These are phyloP conservation scores for Sarocladium strictum DNA, from an alignment of 2,329 filamentous ascomycete genomes.

Conservation along the genomic window DNA sequence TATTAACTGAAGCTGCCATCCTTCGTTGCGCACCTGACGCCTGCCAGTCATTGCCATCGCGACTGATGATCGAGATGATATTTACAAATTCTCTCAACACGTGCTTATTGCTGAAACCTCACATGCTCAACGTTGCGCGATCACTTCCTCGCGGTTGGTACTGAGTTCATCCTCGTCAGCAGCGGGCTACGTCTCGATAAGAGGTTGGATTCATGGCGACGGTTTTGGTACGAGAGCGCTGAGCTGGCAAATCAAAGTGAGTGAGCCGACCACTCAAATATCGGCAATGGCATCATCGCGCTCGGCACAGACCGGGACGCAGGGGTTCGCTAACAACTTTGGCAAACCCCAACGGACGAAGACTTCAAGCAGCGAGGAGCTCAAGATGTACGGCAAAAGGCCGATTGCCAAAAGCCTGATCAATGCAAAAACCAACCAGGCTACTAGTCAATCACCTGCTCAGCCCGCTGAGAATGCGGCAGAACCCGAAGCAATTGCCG, in stretches of 20 bases:
- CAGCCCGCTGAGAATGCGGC: not conserved
- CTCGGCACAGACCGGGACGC: not conserved
- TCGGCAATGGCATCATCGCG: not conserved
- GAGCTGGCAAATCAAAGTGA: not conserved
- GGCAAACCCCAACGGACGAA: not conserved
- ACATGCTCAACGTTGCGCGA: not conserved
- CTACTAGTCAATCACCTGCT: not conserved
- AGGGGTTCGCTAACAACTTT: not conserved
- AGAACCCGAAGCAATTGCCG: not conserved
- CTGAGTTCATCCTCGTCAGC: not conserved
- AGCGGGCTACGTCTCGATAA: not conserved
- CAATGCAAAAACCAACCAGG: not conserved
- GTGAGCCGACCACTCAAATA: not conserved
- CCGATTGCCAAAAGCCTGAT: not conserved
- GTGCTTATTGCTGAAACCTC: not conserved
- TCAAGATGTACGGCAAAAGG: not conserved
- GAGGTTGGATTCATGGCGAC: not conserved
- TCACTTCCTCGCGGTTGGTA: not conserved
- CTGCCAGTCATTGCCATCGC: not conserved
- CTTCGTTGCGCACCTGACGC: not conserved
- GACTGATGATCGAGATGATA: not conserved
- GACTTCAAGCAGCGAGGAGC: not conserved
- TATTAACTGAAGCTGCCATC: not conserved
- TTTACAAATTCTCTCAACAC: not conserved
- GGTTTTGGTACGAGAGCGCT: not conserved